A percentile compares a stretch with the other conserved stretches of the same genome.
Evolutionary conservation across 139 green algal genomes (phyloP).

Genomic region (Pseudopediastrum boryanum): DNA sequence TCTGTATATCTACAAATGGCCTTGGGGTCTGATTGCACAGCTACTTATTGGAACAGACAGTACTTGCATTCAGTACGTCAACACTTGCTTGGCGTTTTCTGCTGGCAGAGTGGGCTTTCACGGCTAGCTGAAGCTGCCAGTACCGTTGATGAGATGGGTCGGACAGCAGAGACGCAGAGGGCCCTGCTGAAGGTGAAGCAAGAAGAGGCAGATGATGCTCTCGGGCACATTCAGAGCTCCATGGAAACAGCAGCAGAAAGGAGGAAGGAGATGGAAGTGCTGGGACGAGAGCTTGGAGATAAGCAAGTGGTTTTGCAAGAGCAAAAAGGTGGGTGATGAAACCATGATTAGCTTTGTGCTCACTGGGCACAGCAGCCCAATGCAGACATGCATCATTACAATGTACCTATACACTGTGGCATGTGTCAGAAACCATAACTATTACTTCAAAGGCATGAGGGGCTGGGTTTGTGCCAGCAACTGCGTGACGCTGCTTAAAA

Average conservation of each 20-base stretch:
- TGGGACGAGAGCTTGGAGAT: slow-evolving; percentile 38
- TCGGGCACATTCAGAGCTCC: slow-evolving; percentile 60
- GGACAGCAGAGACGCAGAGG: slow-evolving; percentile 64
- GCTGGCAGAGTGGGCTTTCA: slow-evolving; percentile 61
- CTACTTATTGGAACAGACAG: too few relatives aligned
- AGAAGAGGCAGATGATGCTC: slow-evolving; percentile 66
- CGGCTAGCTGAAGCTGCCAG: slow-evolving; percentile 77
- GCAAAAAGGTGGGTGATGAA: background rate
- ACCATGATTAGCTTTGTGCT: too few relatives aligned
- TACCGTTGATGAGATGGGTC: slow-evolving; percentile 70
- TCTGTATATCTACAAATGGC: too few relatives aligned
- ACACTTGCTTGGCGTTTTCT: background rate
- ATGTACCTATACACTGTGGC: too few relatives aligned
- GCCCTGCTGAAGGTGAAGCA: slow-evolving; percentile 71
- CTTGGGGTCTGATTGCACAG: too few relatives aligned
- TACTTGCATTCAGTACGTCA: too few relatives aligned
- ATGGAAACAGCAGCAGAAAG: slow-evolving; percentile 62
- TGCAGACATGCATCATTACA: too few relatives aligned
- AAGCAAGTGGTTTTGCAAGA: slow-evolving; percentile 19
- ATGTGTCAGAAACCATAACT: too few relatives aligned
- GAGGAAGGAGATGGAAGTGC: slow-evolving; percentile 66
- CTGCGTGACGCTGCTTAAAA: too few relatives aligned
- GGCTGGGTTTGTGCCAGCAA: too few relatives aligned
- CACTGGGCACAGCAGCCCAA: too few relatives aligned
- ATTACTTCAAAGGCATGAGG: too few relatives aligned